Evolutionary conservation across 1,284 basidiomycete genomes (phyloP), one percentile per base, ranked within the genome.

Genomic region (Ganoderma boninense): DNA sequence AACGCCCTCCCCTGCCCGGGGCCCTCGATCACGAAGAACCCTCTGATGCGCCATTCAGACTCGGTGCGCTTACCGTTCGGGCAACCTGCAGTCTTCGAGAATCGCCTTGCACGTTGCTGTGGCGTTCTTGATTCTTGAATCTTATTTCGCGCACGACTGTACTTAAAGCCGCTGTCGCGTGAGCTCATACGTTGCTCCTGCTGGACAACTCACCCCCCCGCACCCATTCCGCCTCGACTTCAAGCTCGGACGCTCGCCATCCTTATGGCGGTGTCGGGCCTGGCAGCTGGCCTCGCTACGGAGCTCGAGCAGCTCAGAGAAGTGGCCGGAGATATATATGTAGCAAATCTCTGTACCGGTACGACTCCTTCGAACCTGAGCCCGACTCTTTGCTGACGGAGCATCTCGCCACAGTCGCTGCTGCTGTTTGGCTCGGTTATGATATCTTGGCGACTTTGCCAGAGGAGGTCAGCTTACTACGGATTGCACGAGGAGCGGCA

Each of bases 391-490:
- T 23, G 18, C 59, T 23, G 23, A 61, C 10, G 14, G 13, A 3
- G 5, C 13, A 26, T 42, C 42, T 26, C n/a, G 7, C 38, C 13
- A 11, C n/a, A 71, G 70, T 59, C 46, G 70, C 67, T 16, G 67
- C 71, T 4, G 49, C 59, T 16, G 60, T 66, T 16, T 73, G 71
- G 71, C 56, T 73, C 11, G 67, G 46, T 20, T 73, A 64, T 42
- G 71, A 73, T 43, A 69, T 73, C 23, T 23, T 66, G 26, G n/a
- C 65, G 6, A 69, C 71, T 5, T 54, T 73, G 16, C 60, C 64
- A 13, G 63, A 68, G 29, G 71, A 73, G 71, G 71, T 72, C n/a
- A 10, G 71, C 46, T 52, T 10, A 3, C 35, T 29, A 32, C 29
- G 29, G 2, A 32, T 4, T 20, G 11, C 20, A 16, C 29, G 43